Base-by-base conservation (phyloP, 1,284 basidiomycete species). In the Puccinia coronata region DNA sequence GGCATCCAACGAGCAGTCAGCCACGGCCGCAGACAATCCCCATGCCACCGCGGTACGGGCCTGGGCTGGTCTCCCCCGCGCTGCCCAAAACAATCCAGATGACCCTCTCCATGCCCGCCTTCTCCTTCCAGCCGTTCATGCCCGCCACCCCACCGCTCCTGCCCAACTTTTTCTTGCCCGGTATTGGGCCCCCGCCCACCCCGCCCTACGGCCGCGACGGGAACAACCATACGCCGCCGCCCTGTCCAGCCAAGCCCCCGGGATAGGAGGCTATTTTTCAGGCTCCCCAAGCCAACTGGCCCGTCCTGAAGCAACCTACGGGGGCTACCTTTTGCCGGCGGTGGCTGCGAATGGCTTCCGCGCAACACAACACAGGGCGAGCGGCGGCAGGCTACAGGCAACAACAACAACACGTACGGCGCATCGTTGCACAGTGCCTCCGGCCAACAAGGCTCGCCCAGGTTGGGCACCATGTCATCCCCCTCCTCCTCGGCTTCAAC, bases 41-140 rank as follows among this genome's bases (percentile, higher is more conserved):
- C 2, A 76, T 76, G 55, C 73, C 73, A 18, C 73, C 73, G 25
- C 57, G 57, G 36, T 76, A 76, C 43, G 73, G 39, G n/a, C 73
- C 59, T 18, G 57, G 57, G 4, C 34, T 63, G 25, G 39, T 63
- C 20, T 76, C 73, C 25, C 73, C 73, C 25, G 41, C 53, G 20
- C 41, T 76, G 1, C 57, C 73, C 28, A 63, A 63, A 28, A 51
- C 43, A 20, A 76, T 61, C 23, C 73, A 76, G 59, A 86, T 87
- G 84, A 87, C 87, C 11, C 87, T 86, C 2, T 85, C 85, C 11
- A 87, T 88, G 87, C 87, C 87, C 0, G 86, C 86, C 2, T 88
- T 87, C 81, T 85, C 86, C 0, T 86, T 87, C 63, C 86, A 86
- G 20, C 84, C 85, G 20, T 84, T 87, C 72, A 71, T 71, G 43